phyloP scores from a whole-genome alignment of 2,329 filamentous ascomycete species.

The Tetracladium maxilliforme region DNA sequence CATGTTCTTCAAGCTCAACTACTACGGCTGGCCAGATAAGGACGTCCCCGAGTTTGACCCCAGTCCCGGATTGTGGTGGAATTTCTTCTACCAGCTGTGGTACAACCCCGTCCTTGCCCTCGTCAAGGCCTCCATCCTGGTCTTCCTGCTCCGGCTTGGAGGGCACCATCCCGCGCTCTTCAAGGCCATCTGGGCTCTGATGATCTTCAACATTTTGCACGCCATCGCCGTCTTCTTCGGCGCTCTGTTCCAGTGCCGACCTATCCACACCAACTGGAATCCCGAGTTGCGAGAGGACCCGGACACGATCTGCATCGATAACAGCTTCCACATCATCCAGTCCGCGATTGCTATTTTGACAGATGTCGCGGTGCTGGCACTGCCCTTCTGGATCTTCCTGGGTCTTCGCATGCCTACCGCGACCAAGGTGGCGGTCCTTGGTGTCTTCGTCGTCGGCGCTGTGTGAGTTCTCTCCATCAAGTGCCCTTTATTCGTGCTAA shows the following conservation, averaged over 20 bases:
- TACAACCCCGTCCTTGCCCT: slow-evolving; percentile 30
- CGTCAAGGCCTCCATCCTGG: slow-evolving; percentile 26
- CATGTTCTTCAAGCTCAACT: slow-evolving; percentile 12
- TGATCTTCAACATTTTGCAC: slow-evolving; percentile 11
- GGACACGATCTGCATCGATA: slow-evolving; percentile 16
- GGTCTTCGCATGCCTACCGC: slow-evolving; percentile 21
- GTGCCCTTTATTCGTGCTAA: background rate
- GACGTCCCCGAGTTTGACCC: slow-evolving; percentile 3
- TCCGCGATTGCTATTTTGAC: slow-evolving; percentile 23
- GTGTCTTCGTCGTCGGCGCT: slow-evolving; percentile 22
- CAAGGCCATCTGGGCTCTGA: slow-evolving; percentile 3
- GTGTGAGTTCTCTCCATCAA: slow-evolving; percentile 13
- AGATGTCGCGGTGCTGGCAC: slow-evolving; percentile 20
- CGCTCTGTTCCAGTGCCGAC: slow-evolving; percentile 23
- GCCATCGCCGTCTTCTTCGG: slow-evolving; percentile 20
- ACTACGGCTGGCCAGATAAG: slow-evolving; percentile 12
- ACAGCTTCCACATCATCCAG: slow-evolving; percentile 16
- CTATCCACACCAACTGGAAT: slow-evolving; percentile 18
- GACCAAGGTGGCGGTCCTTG: slow-evolving; percentile 21
- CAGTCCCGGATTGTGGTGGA: slow-evolving; percentile 11
- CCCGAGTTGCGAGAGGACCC: slow-evolving; percentile 7
- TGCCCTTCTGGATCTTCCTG: slow-evolving; percentile 25
- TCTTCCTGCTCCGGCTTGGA: slow-evolving; percentile 27
- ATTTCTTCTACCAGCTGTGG: slow-evolving; percentile 21
- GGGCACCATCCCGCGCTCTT: too few species aligned